phyloP scores from a whole-genome alignment of 129 eudicot species.

The Saussurea involucrata region DNA sequence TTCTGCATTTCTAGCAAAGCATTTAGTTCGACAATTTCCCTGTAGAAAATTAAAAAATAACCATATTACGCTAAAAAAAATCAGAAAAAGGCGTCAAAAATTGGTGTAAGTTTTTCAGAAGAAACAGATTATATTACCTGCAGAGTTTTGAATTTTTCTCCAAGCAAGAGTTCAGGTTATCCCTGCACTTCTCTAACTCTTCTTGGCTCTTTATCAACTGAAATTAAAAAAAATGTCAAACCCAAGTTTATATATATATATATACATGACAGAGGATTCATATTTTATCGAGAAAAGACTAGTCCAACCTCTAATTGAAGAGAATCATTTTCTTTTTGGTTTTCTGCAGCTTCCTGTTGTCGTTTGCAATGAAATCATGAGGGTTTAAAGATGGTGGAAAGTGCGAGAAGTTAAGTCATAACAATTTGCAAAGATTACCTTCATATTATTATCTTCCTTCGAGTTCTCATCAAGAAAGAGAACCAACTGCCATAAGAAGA shows the following conservation, averaged over 20 bases:
- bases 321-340: conserved; percentile 29
- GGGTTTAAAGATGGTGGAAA: neutral
- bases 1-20: conserved; percentile 36
- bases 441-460: conserved; percentile 33
- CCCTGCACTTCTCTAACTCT: conserved; percentile 57
- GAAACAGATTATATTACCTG: conserved; percentile 34
- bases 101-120: neutral
- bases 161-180: conserved; percentile 50
- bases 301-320: conserved; percentile 54
- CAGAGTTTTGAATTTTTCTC: conserved; percentile 60
- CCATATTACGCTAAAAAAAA: neutral
- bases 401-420: conserved; percentile 1
- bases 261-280: neutral
- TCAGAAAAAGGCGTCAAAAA: neutral
- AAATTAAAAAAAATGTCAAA: conserved; percentile 14
- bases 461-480: conserved; percentile 41
- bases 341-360: conserved; percentile 42
- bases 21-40: conserved; percentile 56
- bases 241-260: neutral
- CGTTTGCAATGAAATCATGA: conserved; percentile 13
- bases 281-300: neutral
- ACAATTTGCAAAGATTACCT: conserved; percentile 23
- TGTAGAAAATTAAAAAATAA: conserved; percentile 27
- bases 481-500: conserved; percentile 41
- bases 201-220: conserved; percentile 46